phyloP scores from a whole-genome alignment of 2,329 filamentous ascomycete genomes.

The Drechslerella dactyloides region DNA sequence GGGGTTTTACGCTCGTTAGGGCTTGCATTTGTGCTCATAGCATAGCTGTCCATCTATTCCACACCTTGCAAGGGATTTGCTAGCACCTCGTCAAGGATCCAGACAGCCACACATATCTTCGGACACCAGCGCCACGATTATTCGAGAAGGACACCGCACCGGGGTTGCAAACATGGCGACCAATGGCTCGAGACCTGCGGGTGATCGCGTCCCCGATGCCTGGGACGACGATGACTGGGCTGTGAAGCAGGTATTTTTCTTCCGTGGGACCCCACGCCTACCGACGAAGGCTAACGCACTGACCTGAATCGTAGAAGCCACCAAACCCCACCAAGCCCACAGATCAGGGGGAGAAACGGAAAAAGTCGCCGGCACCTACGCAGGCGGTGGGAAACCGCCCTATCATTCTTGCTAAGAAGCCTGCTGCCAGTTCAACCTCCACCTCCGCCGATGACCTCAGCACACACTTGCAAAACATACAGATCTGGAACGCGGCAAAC shows the following conservation, averaged over 20 bases:
- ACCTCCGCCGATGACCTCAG: slow-evolving; percentile 27
- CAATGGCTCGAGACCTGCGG: slow-evolving; percentile 14
- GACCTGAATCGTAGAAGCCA: slow-evolving; percentile 15
- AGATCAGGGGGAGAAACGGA: slow-evolving; percentile 21
- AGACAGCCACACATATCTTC: background rate
- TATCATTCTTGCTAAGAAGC: slow-evolving; percentile 36
- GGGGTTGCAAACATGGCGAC: slow-evolving; percentile 18
- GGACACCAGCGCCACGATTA: background rate
- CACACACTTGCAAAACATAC: slow-evolving; percentile 45
- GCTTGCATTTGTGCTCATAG: too few species aligned
- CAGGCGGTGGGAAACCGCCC: slow-evolving; percentile 18
- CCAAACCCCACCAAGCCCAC: slow-evolving; percentile 6
- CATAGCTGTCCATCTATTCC: too few species aligned
- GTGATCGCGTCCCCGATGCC: slow-evolving; percentile 17
- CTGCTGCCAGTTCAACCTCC: slow-evolving; percentile 18
- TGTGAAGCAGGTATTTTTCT: slow-evolving; percentile 15
- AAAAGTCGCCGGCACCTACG: background rate
- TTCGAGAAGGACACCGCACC: background rate
- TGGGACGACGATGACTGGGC: slow-evolving; percentile 48
- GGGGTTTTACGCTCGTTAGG: background rate
- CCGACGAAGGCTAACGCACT: slow-evolving; percentile 15
- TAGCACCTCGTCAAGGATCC: background rate
- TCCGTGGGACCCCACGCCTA: background rate
- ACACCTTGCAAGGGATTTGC: too few species aligned
- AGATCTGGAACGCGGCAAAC: slow-evolving; percentile 49